These are phyloP conservation scores for Macrophomina tecta DNA, from an alignment of 2,329 filamentous ascomycete genomes.

Conservation along the genomic window DNA sequence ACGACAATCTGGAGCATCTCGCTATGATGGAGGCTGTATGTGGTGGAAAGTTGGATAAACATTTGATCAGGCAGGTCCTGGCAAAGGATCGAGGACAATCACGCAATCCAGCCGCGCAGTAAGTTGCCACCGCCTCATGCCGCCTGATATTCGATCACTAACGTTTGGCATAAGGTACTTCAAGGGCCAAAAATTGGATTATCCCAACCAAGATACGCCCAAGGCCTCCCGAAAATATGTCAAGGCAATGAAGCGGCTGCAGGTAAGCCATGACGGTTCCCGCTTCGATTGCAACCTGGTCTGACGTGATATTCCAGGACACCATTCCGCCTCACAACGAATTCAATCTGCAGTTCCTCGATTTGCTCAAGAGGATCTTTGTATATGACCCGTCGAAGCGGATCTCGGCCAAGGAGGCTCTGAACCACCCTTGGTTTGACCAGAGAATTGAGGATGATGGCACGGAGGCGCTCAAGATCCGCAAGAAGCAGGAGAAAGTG, in stretches of 20 bases:
- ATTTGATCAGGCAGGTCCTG: conserved; percentile 60
- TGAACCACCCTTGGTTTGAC: conserved; percentile 71
- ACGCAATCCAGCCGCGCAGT: conserved; percentile 63
- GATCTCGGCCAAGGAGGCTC: conserved; percentile 68
- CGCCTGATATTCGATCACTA: conserved; percentile 37
- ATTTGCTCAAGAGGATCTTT: conserved; percentile 67
- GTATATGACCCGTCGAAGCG: conserved; percentile 70
- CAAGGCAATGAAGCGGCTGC: conserved; percentile 69
- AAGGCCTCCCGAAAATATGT: conserved; percentile 70
- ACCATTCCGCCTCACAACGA: conserved; percentile 65
- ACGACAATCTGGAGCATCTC: conserved; percentile 71
- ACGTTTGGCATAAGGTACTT: conserved; percentile 57
- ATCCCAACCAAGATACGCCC: conserved; percentile 67
- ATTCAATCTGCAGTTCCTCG: conserved; percentile 69
- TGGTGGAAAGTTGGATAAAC: conserved; percentile 60
- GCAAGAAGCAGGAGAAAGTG: conserved; percentile 49
- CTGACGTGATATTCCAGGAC: conserved; percentile 54
- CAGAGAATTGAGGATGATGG: conserved; percentile 69
- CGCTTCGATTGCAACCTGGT: background rate
- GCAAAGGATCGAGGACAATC: conserved; percentile 54
- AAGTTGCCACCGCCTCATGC: conserved; percentile 39
- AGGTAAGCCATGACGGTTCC: conserved; percentile 50
- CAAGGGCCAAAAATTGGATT: conserved; percentile 63
- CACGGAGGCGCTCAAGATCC: conserved; percentile 67
- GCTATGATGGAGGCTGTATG: conserved; percentile 73